phyloP scores from a whole-genome alignment of 148 eudicot genomes.

The Vaccinium darrowii region DNA sequence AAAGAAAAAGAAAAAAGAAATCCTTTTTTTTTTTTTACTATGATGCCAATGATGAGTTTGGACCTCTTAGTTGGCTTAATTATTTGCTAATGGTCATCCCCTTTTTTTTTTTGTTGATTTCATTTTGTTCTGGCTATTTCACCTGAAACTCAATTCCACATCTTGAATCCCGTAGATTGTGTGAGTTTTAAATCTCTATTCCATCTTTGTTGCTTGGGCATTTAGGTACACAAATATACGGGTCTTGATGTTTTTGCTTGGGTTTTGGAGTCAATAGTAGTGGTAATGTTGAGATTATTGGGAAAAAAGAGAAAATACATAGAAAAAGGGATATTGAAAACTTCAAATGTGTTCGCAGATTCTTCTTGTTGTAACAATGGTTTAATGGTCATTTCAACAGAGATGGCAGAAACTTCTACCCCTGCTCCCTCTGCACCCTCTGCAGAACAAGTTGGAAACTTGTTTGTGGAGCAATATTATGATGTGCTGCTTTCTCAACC shows the following conservation, averaged over 20 bases:
- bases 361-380: not conserved
- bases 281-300: not conserved
- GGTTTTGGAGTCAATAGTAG: not conserved
- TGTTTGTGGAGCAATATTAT: conserved; percentile 57
- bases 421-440: conserved; percentile 17
- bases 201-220: not conserved
- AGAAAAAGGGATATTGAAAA: not conserved
- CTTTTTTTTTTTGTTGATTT: not conserved
- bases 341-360: not conserved
- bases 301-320: not conserved
- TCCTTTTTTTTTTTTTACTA: not conserved
- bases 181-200: not conserved
- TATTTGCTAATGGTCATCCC: too few relatives aligned
- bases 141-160: not conserved
- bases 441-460: conserved; percentile 43
- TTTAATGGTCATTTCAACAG: conserved; percentile 17
- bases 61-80: not conserved
- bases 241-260: not conserved
- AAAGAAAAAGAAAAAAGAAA: not conserved
- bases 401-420: conserved; percentile 47
- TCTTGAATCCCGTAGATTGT: not conserved
- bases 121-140: not conserved
- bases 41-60: not conserved
- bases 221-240: not conserved
- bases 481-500: conserved; percentile 35